Evolutionary conservation across 202 grass and related monocot species (phyloP), one percentile per base, ranked within the genome.

Genomic region (Saccharum hybrid): DNA sequence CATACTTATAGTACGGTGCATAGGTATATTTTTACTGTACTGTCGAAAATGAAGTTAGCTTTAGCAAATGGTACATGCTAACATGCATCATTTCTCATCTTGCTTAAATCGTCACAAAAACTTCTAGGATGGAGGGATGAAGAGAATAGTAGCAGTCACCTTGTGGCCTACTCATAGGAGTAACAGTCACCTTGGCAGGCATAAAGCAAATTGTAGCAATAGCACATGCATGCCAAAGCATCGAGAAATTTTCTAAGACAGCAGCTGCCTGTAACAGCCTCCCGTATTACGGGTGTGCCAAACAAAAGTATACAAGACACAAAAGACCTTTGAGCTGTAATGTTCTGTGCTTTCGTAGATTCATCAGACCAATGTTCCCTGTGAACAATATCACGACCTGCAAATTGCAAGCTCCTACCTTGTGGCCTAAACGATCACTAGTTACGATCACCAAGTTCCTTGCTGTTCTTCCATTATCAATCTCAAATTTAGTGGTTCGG

Each of bases 351-450:
- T 48, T 42, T 63, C 13, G 18, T 54, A 36, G 33, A 14, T 71
- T 45, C 18, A 63, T 66, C 59, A 22, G 10, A 19, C 3, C 12
- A 52, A 28, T 37, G 34, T 54, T 74, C 7, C 7, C 5, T 19
- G 22, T 66, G n/a, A 75, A 38, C 10, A 63, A 36, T 49, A 77
- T 18, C 52, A 43, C 34, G 41, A 37, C 10, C 28, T 12, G 48
- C 2, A 79, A 49, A 61, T 2, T 22, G 14, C 40, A 79, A 28
- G 21, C 33, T 45, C 14, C 40, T 49, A 42, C 7, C 41, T 51
- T 30, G 30, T 15, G 7, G 52, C 10, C 67, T 46, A 67, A 68
- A 67, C 2, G 31, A 59, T 68, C 19, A 74, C 60, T 88, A 84
- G 2, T 67, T 67, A 84, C 61, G 42, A 74, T 51, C 37, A 43